These are phyloP conservation scores for Syzygium syzygioides DNA, from an alignment of 441 rosid genomes.

Conservation along the genomic window DNA sequence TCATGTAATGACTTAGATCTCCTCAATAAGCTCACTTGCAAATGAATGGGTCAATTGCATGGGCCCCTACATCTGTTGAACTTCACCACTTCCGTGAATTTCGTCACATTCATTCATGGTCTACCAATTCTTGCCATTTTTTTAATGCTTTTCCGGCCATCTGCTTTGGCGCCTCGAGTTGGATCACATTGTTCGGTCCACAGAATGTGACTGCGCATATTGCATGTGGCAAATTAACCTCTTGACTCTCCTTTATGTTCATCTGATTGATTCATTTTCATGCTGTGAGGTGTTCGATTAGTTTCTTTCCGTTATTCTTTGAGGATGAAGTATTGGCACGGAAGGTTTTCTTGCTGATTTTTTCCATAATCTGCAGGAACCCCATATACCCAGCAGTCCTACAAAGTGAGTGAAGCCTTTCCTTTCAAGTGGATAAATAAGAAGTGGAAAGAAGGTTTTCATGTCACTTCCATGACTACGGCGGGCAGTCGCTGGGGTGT, in stretches of 20 bases:
- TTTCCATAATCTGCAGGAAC: conserved; percentile 30
- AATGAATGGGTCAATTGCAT: not conserved
- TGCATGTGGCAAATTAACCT: not conserved
- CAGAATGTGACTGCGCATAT: not conserved
- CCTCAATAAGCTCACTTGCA: not conserved
- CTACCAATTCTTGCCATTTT: not conserved
- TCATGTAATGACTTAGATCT: not conserved
- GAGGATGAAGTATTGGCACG: not conserved
- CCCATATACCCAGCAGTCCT: conserved; percentile 47
- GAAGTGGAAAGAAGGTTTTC: conserved; percentile 59
- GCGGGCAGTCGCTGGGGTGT: conserved; percentile 51
- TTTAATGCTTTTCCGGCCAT: not conserved
- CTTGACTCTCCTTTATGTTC: not conserved
- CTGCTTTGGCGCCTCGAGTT: not conserved
- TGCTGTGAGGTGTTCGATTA: not conserved
- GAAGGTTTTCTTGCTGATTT: conserved; percentile 1
- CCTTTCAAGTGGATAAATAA: conserved; percentile 64
- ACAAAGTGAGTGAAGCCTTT: conserved; percentile 50
- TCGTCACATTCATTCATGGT: not conserved
- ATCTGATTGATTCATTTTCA: not conserved
- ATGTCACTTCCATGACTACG: conserved; percentile 52
- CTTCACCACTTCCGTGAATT: not conserved
- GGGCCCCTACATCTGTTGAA: not conserved
- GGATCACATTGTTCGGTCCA: not conserved
- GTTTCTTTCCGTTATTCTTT: not conserved